Evolutionary conservation across 2,329 filamentous ascomycete species (phyloP).

Genomic region (Aspergillus sojae): DNA sequence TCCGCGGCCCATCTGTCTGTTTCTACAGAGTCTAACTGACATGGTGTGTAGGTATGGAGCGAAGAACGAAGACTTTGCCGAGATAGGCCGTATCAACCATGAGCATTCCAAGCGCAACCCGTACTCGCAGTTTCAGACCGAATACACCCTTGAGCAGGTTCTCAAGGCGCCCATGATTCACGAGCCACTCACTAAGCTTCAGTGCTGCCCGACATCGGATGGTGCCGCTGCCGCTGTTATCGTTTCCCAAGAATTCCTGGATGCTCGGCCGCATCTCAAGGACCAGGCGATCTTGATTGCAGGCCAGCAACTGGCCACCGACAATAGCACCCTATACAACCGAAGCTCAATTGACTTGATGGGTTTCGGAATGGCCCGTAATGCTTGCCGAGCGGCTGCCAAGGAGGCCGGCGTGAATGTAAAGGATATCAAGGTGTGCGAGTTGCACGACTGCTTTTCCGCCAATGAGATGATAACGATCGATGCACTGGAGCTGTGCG

Average conservation of each 20-base stretch:
- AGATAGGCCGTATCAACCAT: slow-evolving; percentile 92
- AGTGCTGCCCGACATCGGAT: slow-evolving; percentile 96
- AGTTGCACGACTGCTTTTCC: slow-evolving; percentile 96
- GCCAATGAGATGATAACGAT: slow-evolving; percentile 92
- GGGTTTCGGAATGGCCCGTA: slow-evolving; percentile 81
- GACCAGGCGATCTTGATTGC: slow-evolving; percentile 85
- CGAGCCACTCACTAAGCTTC: slow-evolving; percentile 90
- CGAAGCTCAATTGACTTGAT: slow-evolving; percentile 82
- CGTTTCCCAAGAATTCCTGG: slow-evolving; percentile 85
- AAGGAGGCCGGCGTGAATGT: slow-evolving; percentile 67
- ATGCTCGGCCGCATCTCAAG: slow-evolving; percentile 78
- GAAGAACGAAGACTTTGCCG: slow-evolving; percentile 81
- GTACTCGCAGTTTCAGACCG: slow-evolving; percentile 95
- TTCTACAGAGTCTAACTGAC: not conserved
- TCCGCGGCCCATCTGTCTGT: not conserved
- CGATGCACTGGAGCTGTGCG: slow-evolving; percentile 79
- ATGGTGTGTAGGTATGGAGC: slow-evolving; percentile 69
- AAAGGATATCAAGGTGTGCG: slow-evolving; percentile 77
- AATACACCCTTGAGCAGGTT: slow-evolving; percentile 86
- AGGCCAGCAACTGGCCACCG: slow-evolving; percentile 84
- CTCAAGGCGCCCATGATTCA: slow-evolving; percentile 75
- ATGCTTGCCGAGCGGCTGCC: slow-evolving; percentile 70
- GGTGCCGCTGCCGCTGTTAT: slow-evolving; percentile 86
- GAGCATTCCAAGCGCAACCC: slow-evolving; percentile 89
- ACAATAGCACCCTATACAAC: slow-evolving; percentile 77